Conservation (phyloP, 2,329 filamentous ascomycete genomes). For the Aspergillus niger region DNA sequence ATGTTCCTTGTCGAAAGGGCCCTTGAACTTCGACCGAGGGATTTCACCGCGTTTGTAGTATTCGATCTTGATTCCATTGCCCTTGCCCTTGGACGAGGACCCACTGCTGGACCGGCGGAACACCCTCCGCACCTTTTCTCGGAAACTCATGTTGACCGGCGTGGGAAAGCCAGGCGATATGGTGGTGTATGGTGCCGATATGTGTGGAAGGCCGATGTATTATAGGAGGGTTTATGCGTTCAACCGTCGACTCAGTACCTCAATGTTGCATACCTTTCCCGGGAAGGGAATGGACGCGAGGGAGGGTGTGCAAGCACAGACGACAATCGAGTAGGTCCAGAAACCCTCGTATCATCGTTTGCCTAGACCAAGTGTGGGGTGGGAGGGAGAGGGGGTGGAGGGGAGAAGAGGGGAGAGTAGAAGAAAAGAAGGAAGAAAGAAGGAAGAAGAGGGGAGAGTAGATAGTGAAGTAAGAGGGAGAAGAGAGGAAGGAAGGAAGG, state of each 20-base stretch:
- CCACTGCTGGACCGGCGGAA: conserved; percentile 32
- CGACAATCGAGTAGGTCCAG: conserved; percentile 20
- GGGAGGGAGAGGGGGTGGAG: conserved; percentile 4
- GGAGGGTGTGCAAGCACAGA: conserved; percentile 37
- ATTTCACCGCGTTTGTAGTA: conserved; percentile 52
- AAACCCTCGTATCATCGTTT: conserved; percentile 33
- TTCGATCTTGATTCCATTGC: conserved; percentile 46
- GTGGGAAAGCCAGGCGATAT: background rate
- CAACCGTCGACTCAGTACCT: conserved; percentile 23
- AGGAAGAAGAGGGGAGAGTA: conserved; percentile 5
- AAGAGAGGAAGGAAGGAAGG: conserved; percentile 7
- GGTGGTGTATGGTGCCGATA: conserved; percentile 6
- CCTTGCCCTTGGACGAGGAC: conserved; percentile 23
- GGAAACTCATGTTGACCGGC: conserved; percentile 38
- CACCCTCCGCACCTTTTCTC: conserved; percentile 40
- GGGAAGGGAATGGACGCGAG: conserved; percentile 32
- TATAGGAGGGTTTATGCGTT: conserved; percentile 7
- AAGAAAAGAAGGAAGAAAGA: background rate
- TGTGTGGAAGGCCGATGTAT: background rate
- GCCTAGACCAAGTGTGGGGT: conserved; percentile 9
- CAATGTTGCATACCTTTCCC: conserved; percentile 34
- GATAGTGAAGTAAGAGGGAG: conserved; percentile 5
- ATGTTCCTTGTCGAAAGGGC: conserved; percentile 50
- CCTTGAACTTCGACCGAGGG: conserved; percentile 52
- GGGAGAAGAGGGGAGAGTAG: conserved; percentile 4